phyloP scores from a whole-genome alignment of 192 early-diverging fungal species.

The Dispira simplex region DNA sequence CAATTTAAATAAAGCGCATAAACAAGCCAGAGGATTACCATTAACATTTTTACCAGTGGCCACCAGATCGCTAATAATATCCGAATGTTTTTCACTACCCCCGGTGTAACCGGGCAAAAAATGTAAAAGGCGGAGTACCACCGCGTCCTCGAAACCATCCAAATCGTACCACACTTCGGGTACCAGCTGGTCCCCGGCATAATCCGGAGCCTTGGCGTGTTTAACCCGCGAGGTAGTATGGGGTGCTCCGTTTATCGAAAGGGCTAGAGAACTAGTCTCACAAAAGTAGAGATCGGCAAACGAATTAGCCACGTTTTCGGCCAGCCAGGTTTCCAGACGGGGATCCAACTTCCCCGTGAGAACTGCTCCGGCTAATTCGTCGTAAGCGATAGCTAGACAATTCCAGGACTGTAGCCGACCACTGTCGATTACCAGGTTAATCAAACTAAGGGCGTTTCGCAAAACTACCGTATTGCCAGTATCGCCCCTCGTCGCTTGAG shows the following conservation, averaged over 20 bases:
- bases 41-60: slow-evolving; percentile 13
- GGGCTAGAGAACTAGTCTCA: slow-evolving; percentile 19
- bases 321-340: slow-evolving; percentile 46
- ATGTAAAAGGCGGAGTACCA: slow-evolving; percentile 7
- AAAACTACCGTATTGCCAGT: slow-evolving; percentile 22
- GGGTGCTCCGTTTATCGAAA: background rate
- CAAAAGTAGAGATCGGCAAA: slow-evolving; percentile 44
- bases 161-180: slow-evolving; percentile 1
- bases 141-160: background rate
- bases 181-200: background rate
- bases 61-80: slow-evolving; percentile 4
- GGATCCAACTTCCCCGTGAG: slow-evolving; percentile 29
- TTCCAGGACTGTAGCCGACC: slow-evolving; percentile 30
- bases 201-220: background rate
- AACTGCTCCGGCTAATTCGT: slow-evolving; percentile 56
- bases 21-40: slow-evolving; percentile 28
- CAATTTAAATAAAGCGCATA: slow-evolving; percentile 52
- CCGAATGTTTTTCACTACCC: background rate
- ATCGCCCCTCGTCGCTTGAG: slow-evolving; percentile 14
- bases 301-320: slow-evolving; percentile 38
- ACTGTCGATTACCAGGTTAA: slow-evolving; percentile 36
- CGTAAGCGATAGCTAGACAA: slow-evolving; percentile 52
- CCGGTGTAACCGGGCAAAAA: background rate
- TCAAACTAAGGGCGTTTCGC: slow-evolving; percentile 33
- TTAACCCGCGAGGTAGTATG: background rate